Evolutionary conservation across 1,139 yeast genomes (phyloP).

Genomic region (Debaryomycetaceae sp.): DNA sequence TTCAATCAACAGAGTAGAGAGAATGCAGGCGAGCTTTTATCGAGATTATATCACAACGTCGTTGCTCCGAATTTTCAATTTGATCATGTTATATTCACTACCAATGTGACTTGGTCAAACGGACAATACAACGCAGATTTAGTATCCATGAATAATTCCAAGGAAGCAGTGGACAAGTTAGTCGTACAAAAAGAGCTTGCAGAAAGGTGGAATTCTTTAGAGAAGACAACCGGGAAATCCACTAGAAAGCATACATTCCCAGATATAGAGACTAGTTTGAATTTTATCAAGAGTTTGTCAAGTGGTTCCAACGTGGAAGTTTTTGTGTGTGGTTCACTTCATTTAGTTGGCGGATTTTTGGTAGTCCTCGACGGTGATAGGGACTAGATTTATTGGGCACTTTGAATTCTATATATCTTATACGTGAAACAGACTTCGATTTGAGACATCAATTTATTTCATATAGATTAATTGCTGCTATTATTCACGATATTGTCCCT

Average conservation of each 20-base stretch:
- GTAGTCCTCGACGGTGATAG: conserved; percentile 67
- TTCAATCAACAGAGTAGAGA: conserved; percentile 94
- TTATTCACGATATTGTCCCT: conserved; percentile 44
- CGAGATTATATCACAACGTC: conserved; percentile 46
- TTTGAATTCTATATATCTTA: conserved; percentile 1
- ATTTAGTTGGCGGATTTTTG: conserved; percentile 88
- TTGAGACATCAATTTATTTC: background rate
- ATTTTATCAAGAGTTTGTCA: conserved; percentile 45
- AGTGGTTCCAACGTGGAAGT: conserved; percentile 52
- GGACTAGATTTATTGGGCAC: conserved; percentile 15
- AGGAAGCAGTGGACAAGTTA: conserved; percentile 70
- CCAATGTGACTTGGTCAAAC: conserved; percentile 86
- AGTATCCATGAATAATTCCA: conserved; percentile 78
- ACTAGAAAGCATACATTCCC: conserved; percentile 54
- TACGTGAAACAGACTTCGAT: background rate
- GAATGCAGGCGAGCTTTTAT: conserved; percentile 63
- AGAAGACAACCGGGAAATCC: conserved; percentile 24
- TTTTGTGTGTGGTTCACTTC: conserved; percentile 91
- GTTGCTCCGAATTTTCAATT: conserved; percentile 37
- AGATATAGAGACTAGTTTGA: conserved; percentile 74
- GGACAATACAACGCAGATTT: conserved; percentile 81
- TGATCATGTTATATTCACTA: conserved; percentile 78
- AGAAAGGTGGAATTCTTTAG: conserved; percentile 61
- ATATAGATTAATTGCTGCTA: conserved; percentile 7
- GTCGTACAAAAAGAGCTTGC: conserved; percentile 79